Evolutionary conservation across 768 basidiomycete species (phyloP), one percentile per base, ranked within the genome.

Genomic region (Suillus brevipes): DNA sequence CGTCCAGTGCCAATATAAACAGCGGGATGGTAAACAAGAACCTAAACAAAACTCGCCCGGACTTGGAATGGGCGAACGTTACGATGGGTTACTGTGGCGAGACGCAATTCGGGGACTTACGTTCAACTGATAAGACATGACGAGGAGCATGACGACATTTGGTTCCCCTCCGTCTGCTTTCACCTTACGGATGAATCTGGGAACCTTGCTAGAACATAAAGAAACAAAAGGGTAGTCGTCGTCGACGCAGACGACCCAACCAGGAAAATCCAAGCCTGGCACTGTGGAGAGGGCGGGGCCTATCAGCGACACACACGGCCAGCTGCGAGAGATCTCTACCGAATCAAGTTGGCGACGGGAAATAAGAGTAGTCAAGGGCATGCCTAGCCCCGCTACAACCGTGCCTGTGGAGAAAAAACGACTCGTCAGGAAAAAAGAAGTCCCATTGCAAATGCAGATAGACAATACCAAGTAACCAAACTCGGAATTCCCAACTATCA

Each of bases 41-140:
- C 18, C 92, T 85, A 71, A 94, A 94, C 23, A 87, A 74, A 55
- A 94, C 86, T 31, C 92, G 87, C 37, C 86, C 83, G 65, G 85
- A 79, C 91, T 53, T 93, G 64, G 38, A 8, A 20, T 36, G 0
- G 53, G 3, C 63, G 43, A 64, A 66, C 13, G 18, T 59, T 55
- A 43, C 57, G 42, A 58, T 12, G 59, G 45, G 42, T 56, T 38
- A 65, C 43, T 64, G 50, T 52, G 50, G 18, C 8, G 28, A 52
- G 25, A 57, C 34, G 36, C 23, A 45, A 70, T 56, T 6, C 6
- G 18, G 13, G 25, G 0, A 71, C 91, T 66, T 66, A 93, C 92
- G 72, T 94, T 94, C 14, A 94, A 79, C 64, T 90, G 84, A 73
- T 89, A 91, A 72, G 92, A 94, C 4, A 86, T 91, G 31, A 86